Conservation (phyloP, 768 basidiomycete species). For the Cantharellus anzutake region DNA sequence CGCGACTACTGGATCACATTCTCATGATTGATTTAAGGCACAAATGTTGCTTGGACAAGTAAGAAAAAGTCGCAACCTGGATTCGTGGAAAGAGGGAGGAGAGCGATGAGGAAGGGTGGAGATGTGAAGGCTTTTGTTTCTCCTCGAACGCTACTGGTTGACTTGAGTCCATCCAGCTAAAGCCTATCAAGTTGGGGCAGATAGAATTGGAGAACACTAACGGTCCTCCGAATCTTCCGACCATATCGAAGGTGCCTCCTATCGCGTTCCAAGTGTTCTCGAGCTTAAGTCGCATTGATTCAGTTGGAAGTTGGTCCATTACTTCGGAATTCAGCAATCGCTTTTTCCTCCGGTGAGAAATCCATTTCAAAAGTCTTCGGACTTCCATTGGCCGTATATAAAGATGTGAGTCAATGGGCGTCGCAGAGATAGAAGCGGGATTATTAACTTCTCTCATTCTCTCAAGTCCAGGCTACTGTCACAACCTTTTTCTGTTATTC, state of each 20-base stretch:
- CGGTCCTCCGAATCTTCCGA: background rate
- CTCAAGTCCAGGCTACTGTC: conserved; percentile 27
- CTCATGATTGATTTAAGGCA: no score
- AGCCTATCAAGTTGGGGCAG: no score
- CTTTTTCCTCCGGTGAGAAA: background rate
- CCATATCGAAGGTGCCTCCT: background rate
- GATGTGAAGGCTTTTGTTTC: no score
- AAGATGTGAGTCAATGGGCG: conserved; percentile 37
- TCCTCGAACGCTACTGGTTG: no score
- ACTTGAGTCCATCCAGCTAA: no score
- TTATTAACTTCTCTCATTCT: background rate
- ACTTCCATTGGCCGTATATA: conserved; percentile 43
- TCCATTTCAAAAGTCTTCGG: conserved; percentile 41
- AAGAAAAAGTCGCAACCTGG: no score
- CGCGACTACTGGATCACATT: no score
- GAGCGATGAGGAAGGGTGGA: no score
- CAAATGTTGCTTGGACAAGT: no score
- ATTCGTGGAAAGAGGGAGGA: no score
- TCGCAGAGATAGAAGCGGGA: background rate
- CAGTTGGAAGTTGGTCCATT: conserved; percentile 3
- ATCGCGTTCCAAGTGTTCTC: background rate
- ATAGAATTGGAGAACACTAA: background rate
- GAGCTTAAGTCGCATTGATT: background rate
- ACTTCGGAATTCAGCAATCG: conserved; percentile 1
- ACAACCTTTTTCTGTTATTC: conserved; percentile 50